Evolutionary conservation across 2,329 filamentous ascomycete genomes (phyloP).

Genomic region (Thielaviopsis euricoi): DNA sequence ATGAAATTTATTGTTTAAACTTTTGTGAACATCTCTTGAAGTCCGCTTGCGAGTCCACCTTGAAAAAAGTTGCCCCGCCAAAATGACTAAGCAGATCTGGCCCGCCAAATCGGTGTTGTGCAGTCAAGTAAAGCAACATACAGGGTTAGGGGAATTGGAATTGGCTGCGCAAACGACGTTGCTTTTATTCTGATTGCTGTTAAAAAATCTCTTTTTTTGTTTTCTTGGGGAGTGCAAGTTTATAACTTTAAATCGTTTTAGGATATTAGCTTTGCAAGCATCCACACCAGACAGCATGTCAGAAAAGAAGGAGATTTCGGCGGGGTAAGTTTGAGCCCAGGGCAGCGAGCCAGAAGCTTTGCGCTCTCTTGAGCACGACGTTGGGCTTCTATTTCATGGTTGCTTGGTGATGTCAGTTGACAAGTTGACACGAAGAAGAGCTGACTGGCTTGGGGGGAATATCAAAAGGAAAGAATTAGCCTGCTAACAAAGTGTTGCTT

Average conservation of each 20-base stretch:
- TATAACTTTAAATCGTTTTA: neutral
- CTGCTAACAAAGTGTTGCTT: neutral
- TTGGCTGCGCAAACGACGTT: neutral
- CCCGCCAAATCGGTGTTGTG: slow-evolving; percentile 1
- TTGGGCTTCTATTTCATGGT: neutral
- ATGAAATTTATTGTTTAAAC: neutral
- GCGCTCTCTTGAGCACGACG: neutral
- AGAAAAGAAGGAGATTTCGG: slow-evolving; percentile 7
- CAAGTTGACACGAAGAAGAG: too few relatives aligned
- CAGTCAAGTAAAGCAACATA: neutral
- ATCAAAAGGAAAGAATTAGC: neutral
- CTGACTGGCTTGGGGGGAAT: too few relatives aligned
- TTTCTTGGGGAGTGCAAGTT: too few relatives aligned
- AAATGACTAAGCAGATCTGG: slow-evolving; percentile 3
- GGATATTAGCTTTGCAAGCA: too few relatives aligned
- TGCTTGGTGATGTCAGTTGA: too few relatives aligned
- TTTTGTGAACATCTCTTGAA: neutral
- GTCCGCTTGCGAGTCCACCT: neutral
- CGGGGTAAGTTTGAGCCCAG: slow-evolving; percentile 7
- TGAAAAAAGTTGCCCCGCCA: slow-evolving; percentile 7
- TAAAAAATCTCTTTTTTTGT: neutral
- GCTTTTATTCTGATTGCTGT: neutral
- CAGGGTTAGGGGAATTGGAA: neutral
- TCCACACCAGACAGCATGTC: slow-evolving; percentile 4
- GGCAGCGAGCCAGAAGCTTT: neutral